Conservation (phyloP, 2,329 filamentous ascomycete species). For the Leptographium galeiforme region DNA sequence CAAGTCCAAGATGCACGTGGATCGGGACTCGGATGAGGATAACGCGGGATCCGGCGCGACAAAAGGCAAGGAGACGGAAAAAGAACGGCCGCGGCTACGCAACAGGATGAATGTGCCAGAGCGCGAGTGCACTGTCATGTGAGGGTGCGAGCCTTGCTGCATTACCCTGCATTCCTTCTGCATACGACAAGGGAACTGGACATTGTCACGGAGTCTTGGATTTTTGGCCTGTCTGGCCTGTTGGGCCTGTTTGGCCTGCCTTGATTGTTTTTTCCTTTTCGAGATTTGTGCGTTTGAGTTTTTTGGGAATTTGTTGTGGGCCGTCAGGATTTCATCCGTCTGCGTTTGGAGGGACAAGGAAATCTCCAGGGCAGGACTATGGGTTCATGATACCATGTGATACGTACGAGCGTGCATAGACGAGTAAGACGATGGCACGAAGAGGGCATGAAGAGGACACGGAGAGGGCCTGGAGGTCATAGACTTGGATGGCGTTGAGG, state of each 20-base stretch:
- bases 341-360: not conserved
- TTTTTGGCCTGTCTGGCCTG: not conserved
- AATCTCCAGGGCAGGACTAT: not conserved
- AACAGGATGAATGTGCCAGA: slow-evolving; percentile 15
- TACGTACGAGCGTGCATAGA: not conserved
- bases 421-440: no score
- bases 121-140: slow-evolving; percentile 20
- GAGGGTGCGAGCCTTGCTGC: not conserved
- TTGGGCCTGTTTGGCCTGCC: no score
- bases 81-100: slow-evolving; percentile 13
- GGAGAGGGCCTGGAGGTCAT: no score
- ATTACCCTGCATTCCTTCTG: not conserved
- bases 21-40: slow-evolving; percentile 3
- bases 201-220: not conserved
- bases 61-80: slow-evolving; percentile 15
- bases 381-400: not conserved
- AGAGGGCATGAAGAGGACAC: no score
- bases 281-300: not conserved
- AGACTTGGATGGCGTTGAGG: not conserved
- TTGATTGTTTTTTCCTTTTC: not conserved
- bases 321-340: not conserved
- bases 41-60: not conserved
- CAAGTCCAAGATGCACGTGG: slow-evolving; percentile 7
- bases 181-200: not conserved
- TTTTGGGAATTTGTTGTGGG: not conserved